Conservation (phyloP, 805 yeast species). For the Candida ovalis region DNA sequence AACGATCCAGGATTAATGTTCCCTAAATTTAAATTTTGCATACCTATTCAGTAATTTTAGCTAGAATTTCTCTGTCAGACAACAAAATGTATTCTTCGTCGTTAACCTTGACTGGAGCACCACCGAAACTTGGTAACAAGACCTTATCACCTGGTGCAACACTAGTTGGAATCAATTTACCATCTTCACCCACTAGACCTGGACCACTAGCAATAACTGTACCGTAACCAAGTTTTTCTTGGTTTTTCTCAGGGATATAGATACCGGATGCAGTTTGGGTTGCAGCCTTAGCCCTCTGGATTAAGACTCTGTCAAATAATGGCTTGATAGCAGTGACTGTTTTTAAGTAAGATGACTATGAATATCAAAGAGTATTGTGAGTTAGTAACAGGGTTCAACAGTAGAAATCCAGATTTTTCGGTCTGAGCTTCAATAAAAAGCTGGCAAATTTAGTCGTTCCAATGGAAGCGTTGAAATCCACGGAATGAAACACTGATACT, state of each 20-base stretch:
- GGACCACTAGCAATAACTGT: conserved; percentile 94
- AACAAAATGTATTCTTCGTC: conserved; percentile 54
- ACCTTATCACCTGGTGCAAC: conserved; percentile 92
- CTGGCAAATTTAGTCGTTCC: too few relatives aligned
- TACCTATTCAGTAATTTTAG: conserved; percentile 69
- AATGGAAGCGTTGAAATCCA: too few relatives aligned
- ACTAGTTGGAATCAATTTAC: conserved; percentile 65
- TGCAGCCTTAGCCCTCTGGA: conserved; percentile 91
- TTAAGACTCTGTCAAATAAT: conserved; percentile 91
- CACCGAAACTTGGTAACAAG: conserved; percentile 92
- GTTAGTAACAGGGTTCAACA: background rate
- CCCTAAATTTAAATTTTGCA: too few relatives aligned
- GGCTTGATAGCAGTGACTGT: conserved; percentile 62
- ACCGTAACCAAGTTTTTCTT: conserved; percentile 88
- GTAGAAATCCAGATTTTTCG: too few relatives aligned
- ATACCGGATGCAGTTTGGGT: conserved; percentile 90
- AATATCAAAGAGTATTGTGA: background rate
- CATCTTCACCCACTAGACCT: conserved; percentile 73
- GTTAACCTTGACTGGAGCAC: conserved; percentile 81
- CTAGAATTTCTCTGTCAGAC: conserved; percentile 93
- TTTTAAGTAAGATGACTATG: conserved; percentile 1
- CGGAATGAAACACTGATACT: too few relatives aligned
- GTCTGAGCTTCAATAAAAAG: too few relatives aligned
- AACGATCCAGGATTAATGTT: too few relatives aligned
- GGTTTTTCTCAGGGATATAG: conserved; percentile 94